These are phyloP conservation scores for Aphanomyces stellatus DNA, from an alignment of 352 stramenopile genomes.

Conservation along the genomic window DNA sequence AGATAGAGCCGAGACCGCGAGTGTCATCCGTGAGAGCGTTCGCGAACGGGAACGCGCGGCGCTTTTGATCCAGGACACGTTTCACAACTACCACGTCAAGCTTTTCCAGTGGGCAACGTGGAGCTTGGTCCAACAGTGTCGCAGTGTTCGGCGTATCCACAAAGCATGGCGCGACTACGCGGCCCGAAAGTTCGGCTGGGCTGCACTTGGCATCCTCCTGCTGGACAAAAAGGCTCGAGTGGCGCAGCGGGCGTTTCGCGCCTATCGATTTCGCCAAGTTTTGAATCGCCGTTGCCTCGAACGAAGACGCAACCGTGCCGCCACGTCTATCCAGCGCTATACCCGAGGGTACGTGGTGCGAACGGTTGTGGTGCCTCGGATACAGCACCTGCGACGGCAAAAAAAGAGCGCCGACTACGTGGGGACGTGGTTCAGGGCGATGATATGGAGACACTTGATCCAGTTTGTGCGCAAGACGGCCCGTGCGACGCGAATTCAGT, in stretches of 20 bases:
- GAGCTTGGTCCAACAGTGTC: constrained; percentile 11
- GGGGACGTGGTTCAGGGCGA: not conserved
- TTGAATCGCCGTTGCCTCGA: not conserved
- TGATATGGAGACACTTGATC: constrained; percentile 20
- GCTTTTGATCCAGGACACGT: constrained; percentile 33
- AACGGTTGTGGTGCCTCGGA: not conserved
- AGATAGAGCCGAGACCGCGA: not conserved
- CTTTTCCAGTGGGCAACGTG: constrained; percentile 23
- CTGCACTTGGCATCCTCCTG: constrained; percentile 29
- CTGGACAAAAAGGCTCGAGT: constrained; percentile 12
- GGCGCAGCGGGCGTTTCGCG: constrained; percentile 26
- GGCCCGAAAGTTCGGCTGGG: constrained; percentile 59
- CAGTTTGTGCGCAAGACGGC: constrained; percentile 26
- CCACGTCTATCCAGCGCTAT: not conserved
- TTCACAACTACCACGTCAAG: constrained; percentile 23
- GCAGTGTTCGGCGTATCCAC: constrained; percentile 31
- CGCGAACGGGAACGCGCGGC: constrained; percentile 28
- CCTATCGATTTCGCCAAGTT: not conserved
- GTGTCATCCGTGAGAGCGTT: not conserved
- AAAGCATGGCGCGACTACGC: constrained; percentile 49
- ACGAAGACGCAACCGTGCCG: not conserved
- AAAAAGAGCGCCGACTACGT: not conserved
- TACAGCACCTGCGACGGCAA: not conserved
- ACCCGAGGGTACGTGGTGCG: constrained; percentile 2
- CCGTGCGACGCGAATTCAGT: constrained; percentile 37